These are phyloP conservation scores for Gillenia trifoliata DNA, from an alignment of 306 rosid species.

Conservation along the genomic window DNA sequence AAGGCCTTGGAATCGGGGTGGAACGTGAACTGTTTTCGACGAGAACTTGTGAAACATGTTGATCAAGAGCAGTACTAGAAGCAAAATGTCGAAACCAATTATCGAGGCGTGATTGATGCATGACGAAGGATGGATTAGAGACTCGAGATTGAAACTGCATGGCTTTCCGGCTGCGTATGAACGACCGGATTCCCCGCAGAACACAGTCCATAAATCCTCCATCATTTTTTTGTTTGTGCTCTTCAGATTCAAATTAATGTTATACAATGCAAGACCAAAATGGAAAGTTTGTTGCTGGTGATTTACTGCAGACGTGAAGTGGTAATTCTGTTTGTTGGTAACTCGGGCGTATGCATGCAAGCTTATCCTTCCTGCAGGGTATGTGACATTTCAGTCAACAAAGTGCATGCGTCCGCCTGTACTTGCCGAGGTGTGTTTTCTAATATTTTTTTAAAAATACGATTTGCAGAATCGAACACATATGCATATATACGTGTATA, in stretches of 20 bases:
- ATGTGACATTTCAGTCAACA: too few species aligned
- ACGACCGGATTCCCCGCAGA: conserved; percentile 56
- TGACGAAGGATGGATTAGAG: conserved; percentile 46
- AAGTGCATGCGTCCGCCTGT: too few species aligned
- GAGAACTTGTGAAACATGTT: conserved; percentile 35
- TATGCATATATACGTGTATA: too few species aligned
- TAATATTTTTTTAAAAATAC: too few species aligned
- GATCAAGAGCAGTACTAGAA: conserved; percentile 49
- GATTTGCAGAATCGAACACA: too few species aligned
- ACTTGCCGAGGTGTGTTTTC: too few species aligned
- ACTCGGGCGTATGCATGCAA: too few species aligned
- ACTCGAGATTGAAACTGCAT: conserved; percentile 32
- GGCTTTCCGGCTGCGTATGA: conserved; percentile 21
- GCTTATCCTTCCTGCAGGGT: too few species aligned
- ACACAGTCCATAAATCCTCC: conserved; percentile 48
- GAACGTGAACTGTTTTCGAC: conserved; percentile 28
- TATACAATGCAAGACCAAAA: too few species aligned
- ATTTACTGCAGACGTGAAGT: too few species aligned
- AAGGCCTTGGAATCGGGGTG: conserved; percentile 18
- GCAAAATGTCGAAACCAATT: conserved; percentile 40
- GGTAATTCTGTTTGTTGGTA: too few species aligned
- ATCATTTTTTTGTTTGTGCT: conserved; percentile 35
- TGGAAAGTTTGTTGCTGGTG: too few species aligned
- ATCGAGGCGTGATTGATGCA: conserved; percentile 51
- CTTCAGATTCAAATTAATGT: background rate